Evolutionary conservation across 1,139 yeast genomes (phyloP).

Genomic region (Kodamaea fungicola): DNA sequence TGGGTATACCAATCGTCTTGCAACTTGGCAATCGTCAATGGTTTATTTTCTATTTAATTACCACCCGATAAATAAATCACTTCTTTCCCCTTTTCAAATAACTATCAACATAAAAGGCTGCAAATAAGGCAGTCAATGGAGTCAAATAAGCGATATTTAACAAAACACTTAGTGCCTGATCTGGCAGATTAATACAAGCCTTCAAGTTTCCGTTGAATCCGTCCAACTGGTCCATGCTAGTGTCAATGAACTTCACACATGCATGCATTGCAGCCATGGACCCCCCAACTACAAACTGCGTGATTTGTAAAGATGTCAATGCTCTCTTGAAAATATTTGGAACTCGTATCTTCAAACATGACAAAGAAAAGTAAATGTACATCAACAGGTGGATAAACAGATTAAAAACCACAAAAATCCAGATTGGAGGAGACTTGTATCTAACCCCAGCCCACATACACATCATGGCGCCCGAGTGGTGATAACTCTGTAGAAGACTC

Average conservation of each 20-base stretch:
- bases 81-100: slow-evolving; percentile 34
- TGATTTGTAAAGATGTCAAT: slow-evolving; percentile 66
- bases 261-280: slow-evolving; percentile 61
- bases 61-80: neutral
- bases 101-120: slow-evolving; percentile 66
- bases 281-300: slow-evolving; percentile 71
- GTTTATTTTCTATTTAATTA: no score
- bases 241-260: slow-evolving; percentile 58
- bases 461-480: slow-evolving; percentile 80
- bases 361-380: slow-evolving; percentile 69
- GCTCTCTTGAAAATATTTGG: slow-evolving; percentile 58
- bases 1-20: no score
- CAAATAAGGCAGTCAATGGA: slow-evolving; percentile 69
- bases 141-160: slow-evolving; percentile 65
- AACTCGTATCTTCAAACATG: slow-evolving; percentile 58
- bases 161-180: slow-evolving; percentile 60
- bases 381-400: slow-evolving; percentile 73
- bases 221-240: slow-evolving; percentile 15
- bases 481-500: slow-evolving; percentile 68
- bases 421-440: slow-evolving; percentile 70
- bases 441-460: slow-evolving; percentile 83
- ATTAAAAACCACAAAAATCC: slow-evolving; percentile 80
- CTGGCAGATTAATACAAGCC: slow-evolving; percentile 57
- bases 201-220: slow-evolving; percentile 22
- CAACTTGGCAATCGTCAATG: no score